Conservation (phyloP, 2,329 filamentous ascomycete species). For the Xylaria sp. region DNA sequence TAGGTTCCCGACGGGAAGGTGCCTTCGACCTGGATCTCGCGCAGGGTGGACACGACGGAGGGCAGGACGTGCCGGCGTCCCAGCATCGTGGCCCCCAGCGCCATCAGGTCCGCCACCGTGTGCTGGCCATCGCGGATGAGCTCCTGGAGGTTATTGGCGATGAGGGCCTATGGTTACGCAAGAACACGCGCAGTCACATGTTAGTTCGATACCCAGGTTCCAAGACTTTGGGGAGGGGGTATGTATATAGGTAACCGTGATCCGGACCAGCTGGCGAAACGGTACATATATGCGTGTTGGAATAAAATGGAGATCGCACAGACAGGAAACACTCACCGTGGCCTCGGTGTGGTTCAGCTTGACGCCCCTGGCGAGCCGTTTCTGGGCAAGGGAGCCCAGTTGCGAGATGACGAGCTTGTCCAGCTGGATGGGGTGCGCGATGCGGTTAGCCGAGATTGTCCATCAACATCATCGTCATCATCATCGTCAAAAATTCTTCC, state of each 20-base stretch:
- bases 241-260: too few species aligned
- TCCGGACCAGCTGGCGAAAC: too few species aligned
- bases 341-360: slow-evolving; percentile 90
- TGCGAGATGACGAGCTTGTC: slow-evolving; percentile 96
- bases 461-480: too few species aligned
- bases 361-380: slow-evolving; percentile 83
- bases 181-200: not conserved
- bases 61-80: slow-evolving; percentile 90
- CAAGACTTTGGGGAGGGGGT: too few species aligned
- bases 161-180: slow-evolving; percentile 63
- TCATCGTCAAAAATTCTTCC: too few species aligned
- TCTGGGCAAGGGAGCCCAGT: slow-evolving; percentile 83
- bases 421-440: slow-evolving; percentile 57
- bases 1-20: slow-evolving; percentile 91
- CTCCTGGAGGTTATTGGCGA: slow-evolving; percentile 89
- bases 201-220: not conserved
- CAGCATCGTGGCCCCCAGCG: slow-evolving; percentile 86
- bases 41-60: slow-evolving; percentile 75
- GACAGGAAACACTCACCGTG: slow-evolving; percentile 59
- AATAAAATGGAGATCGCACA: too few species aligned
- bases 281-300: too few species aligned
- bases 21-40: slow-evolving; percentile 89
- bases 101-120: slow-evolving; percentile 91
- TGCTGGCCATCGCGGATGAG: slow-evolving; percentile 96
- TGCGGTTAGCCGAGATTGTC: not conserved